Conservation (phyloP, 208 protist species). For the Herpetomonas samuelpessoai region DNA sequence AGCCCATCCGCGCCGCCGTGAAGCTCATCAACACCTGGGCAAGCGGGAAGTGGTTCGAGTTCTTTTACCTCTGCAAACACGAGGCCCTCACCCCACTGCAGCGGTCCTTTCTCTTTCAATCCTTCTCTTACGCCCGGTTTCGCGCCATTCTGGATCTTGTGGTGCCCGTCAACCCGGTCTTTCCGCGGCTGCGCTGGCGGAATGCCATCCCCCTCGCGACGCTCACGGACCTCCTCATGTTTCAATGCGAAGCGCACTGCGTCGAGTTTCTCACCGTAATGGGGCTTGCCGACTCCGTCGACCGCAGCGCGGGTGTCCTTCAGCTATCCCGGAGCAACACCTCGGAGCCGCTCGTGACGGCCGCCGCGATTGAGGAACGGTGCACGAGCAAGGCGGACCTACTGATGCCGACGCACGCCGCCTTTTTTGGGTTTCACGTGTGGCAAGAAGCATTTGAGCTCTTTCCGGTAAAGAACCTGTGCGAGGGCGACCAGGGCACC, state of each 20-base stretch:
- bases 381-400: conserved; percentile 43
- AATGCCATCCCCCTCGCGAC: conserved; percentile 22
- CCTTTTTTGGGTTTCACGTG: conserved; percentile 72
- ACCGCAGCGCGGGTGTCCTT: conserved; percentile 10
- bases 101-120: conserved; percentile 68
- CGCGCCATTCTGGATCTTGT: conserved; percentile 79
- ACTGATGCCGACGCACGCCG: conserved; percentile 58
- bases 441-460: conserved; percentile 45
- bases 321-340: conserved; percentile 1
- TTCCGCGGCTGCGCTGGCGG: conserved; percentile 50
- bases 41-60: conserved; percentile 66
- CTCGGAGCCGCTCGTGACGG: conserved; percentile 34
- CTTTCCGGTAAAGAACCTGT: conserved; percentile 33
- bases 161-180: conserved; percentile 64
- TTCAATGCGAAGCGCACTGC: conserved; percentile 54
- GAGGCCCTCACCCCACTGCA: conserved; percentile 65
- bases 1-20: conserved; percentile 50
- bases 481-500: conserved; percentile 6
- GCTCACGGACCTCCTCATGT: conserved; percentile 34
- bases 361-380: conserved; percentile 49
- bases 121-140: conserved; percentile 83
- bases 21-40: conserved; percentile 69
- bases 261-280: conserved; percentile 52
- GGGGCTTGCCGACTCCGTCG: conserved; percentile 42
- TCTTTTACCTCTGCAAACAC: conserved; percentile 57